Evolutionary conservation across 2,329 filamentous ascomycete genomes (phyloP).

Genomic region (Helotiales sp.): DNA sequence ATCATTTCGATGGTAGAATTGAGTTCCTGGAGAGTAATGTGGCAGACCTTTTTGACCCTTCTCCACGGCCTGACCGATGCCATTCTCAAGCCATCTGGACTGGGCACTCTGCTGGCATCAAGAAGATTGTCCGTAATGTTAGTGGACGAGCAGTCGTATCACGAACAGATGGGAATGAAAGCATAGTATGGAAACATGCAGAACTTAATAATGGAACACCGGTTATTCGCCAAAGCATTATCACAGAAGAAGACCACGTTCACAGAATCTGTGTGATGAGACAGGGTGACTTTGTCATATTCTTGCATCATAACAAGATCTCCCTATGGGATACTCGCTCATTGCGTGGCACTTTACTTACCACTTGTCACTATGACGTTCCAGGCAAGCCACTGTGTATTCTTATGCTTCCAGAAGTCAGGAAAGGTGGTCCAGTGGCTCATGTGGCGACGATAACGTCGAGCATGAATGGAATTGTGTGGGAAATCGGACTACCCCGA

Average conservation of each 20-base stretch:
- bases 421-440: constrained; percentile 50
- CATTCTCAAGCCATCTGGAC: constrained; percentile 70
- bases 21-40: constrained; percentile 79
- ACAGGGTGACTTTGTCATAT: constrained; percentile 78
- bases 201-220: constrained; percentile 50
- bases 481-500: constrained; percentile 69
- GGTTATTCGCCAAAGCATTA: constrained; percentile 66
- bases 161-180: constrained; percentile 74
- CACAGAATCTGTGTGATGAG: constrained; percentile 77
- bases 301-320: constrained; percentile 69
- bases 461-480: constrained; percentile 75
- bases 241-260: constrained; percentile 69
- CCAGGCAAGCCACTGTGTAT: constrained; percentile 77
- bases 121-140: constrained; percentile 84
- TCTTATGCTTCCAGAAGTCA: constrained; percentile 68
- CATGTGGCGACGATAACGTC: constrained; percentile 84
- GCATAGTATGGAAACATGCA: constrained; percentile 78
- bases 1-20: constrained; percentile 83
- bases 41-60: constrained; percentile 77
- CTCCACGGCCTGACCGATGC: constrained; percentile 59
- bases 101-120: constrained; percentile 77
- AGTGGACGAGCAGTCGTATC: constrained; percentile 80
- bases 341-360: constrained; percentile 58
- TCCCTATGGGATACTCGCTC: constrained; percentile 78
- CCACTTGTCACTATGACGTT: constrained; percentile 56